Percentiles rank a stretch among this genome's conserved stretches.
phyloP scores from a whole-genome alignment of 192 early-diverging fungal genomes.

The Entomortierella beljakovae region DNA sequence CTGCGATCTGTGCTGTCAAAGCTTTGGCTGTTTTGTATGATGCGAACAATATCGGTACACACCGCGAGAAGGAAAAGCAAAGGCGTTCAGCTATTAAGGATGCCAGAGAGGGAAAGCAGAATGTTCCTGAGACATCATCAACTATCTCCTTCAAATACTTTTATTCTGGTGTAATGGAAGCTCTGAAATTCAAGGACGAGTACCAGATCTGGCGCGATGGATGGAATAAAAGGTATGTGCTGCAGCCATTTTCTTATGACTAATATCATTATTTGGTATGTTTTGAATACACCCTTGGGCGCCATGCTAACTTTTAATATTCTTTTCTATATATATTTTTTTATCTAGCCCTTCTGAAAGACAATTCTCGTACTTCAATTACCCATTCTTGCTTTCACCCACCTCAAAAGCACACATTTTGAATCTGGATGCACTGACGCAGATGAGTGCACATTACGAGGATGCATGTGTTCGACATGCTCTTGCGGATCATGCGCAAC shows the following conservation, averaged over 20 bases:
- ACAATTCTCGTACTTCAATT: slow-evolving; percentile 76
- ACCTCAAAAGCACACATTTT: slow-evolving; percentile 76
- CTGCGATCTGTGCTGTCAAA: slow-evolving; percentile 63
- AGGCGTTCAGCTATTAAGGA: slow-evolving; percentile 50
- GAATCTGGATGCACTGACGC: slow-evolving; percentile 79
- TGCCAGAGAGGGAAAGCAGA: slow-evolving; percentile 51
- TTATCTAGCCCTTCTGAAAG: slow-evolving; percentile 42
- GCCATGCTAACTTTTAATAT: not conserved
- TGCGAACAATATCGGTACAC: slow-evolving; percentile 62
- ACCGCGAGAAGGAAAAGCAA: slow-evolving; percentile 48
- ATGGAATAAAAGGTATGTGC: slow-evolving; percentile 54
- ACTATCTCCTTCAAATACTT: slow-evolving; percentile 48
- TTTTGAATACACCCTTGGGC: not conserved
- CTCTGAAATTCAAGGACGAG: slow-evolving; percentile 83
- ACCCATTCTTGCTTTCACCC: slow-evolving; percentile 77
- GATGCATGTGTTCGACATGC: slow-evolving; percentile 87
- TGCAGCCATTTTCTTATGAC: not conserved
- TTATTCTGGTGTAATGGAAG: slow-evolving; percentile 52
- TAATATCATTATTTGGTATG: not conserved
- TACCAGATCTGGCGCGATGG: slow-evolving; percentile 77
- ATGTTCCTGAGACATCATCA: slow-evolving; percentile 15
- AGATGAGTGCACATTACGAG: slow-evolving; percentile 83
- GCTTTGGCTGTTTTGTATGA: slow-evolving; percentile 60
- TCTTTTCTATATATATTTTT: not conserved
- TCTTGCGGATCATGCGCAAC: slow-evolving; percentile 78